Evolutionary conservation across 1,139 yeast species (phyloP).

Genomic region (Saccharomyces hybrid): DNA sequence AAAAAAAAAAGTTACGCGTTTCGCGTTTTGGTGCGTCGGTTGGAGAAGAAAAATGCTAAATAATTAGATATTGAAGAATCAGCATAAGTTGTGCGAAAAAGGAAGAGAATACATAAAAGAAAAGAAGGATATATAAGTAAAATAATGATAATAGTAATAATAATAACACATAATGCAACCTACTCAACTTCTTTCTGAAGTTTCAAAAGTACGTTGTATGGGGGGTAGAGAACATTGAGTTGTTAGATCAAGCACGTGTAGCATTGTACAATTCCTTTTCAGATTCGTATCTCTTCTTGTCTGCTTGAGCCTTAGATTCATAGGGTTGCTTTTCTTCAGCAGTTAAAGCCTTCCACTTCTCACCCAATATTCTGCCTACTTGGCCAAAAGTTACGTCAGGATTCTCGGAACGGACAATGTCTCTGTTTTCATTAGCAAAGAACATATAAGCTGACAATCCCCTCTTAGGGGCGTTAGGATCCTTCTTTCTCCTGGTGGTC

Average conservation of each 20-base stretch:
- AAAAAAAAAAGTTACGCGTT: background rate
- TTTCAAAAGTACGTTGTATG: background rate
- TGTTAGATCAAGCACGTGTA: conserved; percentile 24
- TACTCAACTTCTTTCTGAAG: background rate
- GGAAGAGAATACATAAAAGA: background rate
- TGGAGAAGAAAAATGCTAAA: background rate
- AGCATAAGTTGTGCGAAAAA: background rate
- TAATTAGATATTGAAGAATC: background rate
- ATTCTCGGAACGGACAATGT: conserved; percentile 85
- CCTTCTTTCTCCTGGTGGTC: conserved; percentile 38
- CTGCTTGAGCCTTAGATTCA: conserved; percentile 87
- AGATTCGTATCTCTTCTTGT: conserved; percentile 94
- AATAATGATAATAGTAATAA: background rate
- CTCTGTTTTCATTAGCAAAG: conserved; percentile 96
- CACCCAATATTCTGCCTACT: conserved; percentile 88
- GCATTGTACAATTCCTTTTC: conserved; percentile 85
- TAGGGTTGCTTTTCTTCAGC: conserved; percentile 80
- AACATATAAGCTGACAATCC: conserved; percentile 97
- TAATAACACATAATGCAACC: background rate
- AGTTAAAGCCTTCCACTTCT: conserved; percentile 86
- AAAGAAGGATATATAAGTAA: conserved; percentile 1
- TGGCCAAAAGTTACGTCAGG: conserved; percentile 91
- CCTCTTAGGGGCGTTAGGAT: conserved; percentile 99
- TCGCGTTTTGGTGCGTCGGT: background rate
- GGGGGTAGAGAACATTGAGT: background rate